Conservation (phyloP, 2,329 filamentous ascomycete genomes). For the Tolypocladium endophyticum region DNA sequence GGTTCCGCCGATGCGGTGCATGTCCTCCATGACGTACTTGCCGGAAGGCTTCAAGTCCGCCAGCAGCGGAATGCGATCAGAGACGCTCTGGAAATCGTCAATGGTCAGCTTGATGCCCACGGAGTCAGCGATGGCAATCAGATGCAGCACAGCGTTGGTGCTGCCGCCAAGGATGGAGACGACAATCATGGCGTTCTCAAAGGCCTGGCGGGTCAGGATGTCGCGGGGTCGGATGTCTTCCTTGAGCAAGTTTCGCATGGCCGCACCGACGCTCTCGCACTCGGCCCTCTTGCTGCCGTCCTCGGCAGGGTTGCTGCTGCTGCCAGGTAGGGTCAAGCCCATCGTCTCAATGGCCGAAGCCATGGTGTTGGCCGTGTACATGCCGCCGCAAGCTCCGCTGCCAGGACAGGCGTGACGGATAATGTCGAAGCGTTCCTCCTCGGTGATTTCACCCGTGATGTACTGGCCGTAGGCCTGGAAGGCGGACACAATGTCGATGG, state of each 20-base stretch:
- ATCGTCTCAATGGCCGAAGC: constrained; percentile 84
- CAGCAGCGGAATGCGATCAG: constrained; percentile 67
- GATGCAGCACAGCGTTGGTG: constrained; percentile 76
- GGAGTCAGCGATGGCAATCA: constrained; percentile 74
- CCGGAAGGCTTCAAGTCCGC: constrained; percentile 79
- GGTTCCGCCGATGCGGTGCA: constrained; percentile 79
- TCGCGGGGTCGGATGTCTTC: constrained; percentile 70
- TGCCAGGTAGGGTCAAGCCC: constrained; percentile 77
- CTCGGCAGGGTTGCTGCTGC: constrained; percentile 70
- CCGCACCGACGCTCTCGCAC: constrained; percentile 60
- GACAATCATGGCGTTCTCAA: constrained; percentile 77
- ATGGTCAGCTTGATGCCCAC: constrained; percentile 75
- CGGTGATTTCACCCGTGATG: constrained; percentile 80
- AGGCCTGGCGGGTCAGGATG: constrained; percentile 69
- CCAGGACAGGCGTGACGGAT: constrained; percentile 73
- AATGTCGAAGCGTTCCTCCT: constrained; percentile 88
- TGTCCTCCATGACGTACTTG: constrained; percentile 75
- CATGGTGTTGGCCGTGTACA: constrained; percentile 96
- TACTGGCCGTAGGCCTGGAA: constrained; percentile 98
- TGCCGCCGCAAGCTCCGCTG: constrained; percentile 64
- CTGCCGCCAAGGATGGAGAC: constrained; percentile 76
- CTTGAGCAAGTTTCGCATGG: constrained; percentile 63
- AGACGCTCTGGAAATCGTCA: constrained; percentile 77
- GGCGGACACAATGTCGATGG: constrained; percentile 90
- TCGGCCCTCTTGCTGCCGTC: constrained; percentile 61